Conservation (phyloP, 2,329 filamentous ascomycete species). For the Cladosporium velox region DNA sequence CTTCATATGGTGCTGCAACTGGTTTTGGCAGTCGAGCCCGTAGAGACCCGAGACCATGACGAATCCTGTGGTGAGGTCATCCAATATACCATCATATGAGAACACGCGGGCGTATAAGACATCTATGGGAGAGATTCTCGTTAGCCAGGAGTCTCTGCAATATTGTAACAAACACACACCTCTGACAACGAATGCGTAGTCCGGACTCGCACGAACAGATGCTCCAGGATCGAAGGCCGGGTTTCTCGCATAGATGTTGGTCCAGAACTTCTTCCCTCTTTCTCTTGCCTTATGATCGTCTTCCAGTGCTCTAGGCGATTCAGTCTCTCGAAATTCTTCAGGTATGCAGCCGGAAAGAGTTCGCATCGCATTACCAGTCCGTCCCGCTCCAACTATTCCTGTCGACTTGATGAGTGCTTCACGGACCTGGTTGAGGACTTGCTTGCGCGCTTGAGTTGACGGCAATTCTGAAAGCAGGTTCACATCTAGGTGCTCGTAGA, state of each 20-base stretch:
- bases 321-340: neutral
- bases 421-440: neutral
- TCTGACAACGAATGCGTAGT: conserved; percentile 11
- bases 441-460: neutral
- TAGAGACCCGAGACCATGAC: conserved; percentile 5
- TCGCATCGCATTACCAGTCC: conserved; percentile 3
- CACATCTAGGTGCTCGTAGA: neutral
- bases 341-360: neutral
- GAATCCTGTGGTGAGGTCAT: conserved; percentile 4
- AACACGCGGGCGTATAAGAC: conserved; percentile 3
- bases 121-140: neutral
- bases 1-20: conserved; percentile 10
- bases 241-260: conserved; percentile 9
- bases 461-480: neutral
- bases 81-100: conserved; percentile 5
- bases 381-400: conserved; percentile 2
- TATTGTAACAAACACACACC: neutral
- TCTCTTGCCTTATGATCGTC: neutral
- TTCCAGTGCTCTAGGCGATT: conserved; percentile 3
- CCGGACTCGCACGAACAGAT: conserved; percentile 4
- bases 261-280: neutral
- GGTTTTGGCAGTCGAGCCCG: conserved; percentile 7
- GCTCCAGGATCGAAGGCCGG: neutral
- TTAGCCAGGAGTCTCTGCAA: neutral
- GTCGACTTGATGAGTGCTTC: conserved; percentile 7